Base-by-base conservation (phyloP, 2,329 filamentous ascomycete species). In the Verticillium nonalfalfae region DNA sequence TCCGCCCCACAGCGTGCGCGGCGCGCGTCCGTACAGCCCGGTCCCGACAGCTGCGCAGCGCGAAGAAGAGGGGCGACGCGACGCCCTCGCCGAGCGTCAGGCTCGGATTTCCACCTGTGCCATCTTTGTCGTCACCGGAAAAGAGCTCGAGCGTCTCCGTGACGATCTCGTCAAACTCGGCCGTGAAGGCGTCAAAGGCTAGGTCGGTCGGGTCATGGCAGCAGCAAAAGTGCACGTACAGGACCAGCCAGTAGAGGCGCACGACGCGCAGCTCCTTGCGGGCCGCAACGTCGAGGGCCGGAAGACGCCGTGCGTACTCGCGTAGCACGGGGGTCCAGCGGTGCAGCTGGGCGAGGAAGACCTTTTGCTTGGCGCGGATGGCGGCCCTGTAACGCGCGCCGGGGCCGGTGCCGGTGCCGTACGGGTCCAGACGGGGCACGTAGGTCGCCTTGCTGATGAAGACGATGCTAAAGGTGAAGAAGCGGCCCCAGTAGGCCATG, bases 41-140 rank as follows among this genome's bases (percentile, higher is more conserved):
- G n/a, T 60, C 59, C 2, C 66, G 60, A 45, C 66, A 68, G 31
- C 64, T 67, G 36, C 54, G 57, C 13, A 68, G 59, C 52, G 61
- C 60, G 4, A 62, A 59, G 7, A 59, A 61, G 5, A 68, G 64
- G 18, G 65, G 62, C 1, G 58, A 59, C 4, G 59, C 61, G 33
- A 66, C 36, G n/a, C 65, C 65, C 61, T 65, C 63, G 13, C 59
- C 55, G 9, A 65, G 60, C 18, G 60, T 15, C 36, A 64, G 61
- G 4, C 60, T 60, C 15, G 62, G 62, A 7, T 54, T 50, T 18
- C 62, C 60, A 11, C 26, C 45, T 7, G 59, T 31, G 3, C 60
- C 39, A 26, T 26, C 26, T 26, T 26, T 26, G 26, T 26, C 26
- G 26, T 26, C 26, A 26, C 34, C 58, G 10, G 55, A 55, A 39